Base-by-base conservation (phyloP, 805 yeast genomes). In the Wickerhamiella azymoides region DNA sequence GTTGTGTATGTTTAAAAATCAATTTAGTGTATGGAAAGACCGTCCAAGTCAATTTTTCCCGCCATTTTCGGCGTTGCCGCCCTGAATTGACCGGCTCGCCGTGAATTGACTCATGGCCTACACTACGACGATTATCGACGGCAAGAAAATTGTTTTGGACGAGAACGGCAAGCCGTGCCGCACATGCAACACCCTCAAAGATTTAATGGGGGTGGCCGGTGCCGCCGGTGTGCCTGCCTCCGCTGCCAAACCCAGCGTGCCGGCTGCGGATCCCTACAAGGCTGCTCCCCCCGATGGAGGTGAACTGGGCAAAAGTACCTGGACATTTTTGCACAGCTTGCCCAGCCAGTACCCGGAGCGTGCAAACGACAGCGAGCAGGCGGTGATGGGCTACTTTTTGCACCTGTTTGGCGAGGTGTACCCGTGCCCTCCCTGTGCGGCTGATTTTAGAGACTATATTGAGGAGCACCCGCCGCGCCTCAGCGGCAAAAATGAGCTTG, bases 161-260 rank as follows among this genome's bases (percentile, higher is more conserved):
- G 79, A 84, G 59, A 80, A 89, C 62, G 97, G 97, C 1, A 88
- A 84, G 62, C 96, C 96, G 48, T 89, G 98, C 58, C 89, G 96
- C 44, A 67, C 94, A 2, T 89, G 98, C 61, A 88, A 88, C 63
- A 64, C 86, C 0, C 64, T 89, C 32, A 61, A 77, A 36, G 96
- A 89, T 59, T 89, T 89, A 62, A 79, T 40, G 49, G 14, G 17
- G 24, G 17, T 39, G 18, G 38, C 36, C 1, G 45, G 45, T 2
- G 28, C 40, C 19, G 16, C 36, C 10, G 13, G 39, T 6, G 17
- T 10, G 6, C n/a, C 42, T 16, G 27, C 18, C 10, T n/a, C 19
- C 3, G 18, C 28, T 27, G 49, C 40, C 42, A 36, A 39, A 49
- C 46, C 19, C 54, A 26, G 3, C 3, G 14, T 8, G 18, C 16